Evolutionary conservation across 2,329 filamentous ascomycete genomes (phyloP).

Genomic region (Talaromyces rugulosus): DNA sequence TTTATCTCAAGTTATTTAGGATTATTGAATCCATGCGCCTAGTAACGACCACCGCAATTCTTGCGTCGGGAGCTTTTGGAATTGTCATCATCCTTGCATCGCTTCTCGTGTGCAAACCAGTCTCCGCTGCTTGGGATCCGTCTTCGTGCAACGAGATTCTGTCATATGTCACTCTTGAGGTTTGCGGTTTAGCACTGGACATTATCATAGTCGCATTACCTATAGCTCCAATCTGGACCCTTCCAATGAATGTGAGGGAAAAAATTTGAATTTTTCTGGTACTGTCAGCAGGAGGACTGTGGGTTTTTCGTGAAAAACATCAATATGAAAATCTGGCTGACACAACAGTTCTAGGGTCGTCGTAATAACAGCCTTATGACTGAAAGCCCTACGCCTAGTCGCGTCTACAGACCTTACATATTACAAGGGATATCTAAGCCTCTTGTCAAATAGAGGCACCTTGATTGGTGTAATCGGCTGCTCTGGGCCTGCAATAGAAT

Average conservation of each 20-base stretch:
- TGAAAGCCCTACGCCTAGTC: not conserved
- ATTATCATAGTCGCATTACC: not conserved
- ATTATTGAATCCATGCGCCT: not conserved
- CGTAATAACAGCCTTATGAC: not conserved
- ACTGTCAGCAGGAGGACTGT: not conserved
- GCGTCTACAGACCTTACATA: not conserved
- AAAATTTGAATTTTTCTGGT: not conserved
- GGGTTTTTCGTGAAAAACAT: not conserved
- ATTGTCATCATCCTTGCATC: not conserved
- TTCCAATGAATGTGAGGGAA: not conserved
- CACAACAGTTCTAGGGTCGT: not conserved
- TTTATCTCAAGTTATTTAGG: not conserved
- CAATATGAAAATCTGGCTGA: not conserved
- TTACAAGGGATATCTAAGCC: slow-evolving; percentile 4
- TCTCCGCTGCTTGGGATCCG: slow-evolving; percentile 5
- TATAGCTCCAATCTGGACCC: not conserved
- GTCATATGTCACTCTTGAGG: not conserved
- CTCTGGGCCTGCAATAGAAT: not conserved
- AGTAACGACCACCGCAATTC: not conserved
- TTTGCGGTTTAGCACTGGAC: not conserved
- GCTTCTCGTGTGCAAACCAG: not conserved
- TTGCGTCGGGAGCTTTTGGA: not conserved
- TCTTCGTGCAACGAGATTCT: slow-evolving; percentile 5
- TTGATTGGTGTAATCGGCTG: not conserved
- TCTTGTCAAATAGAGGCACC: not conserved